Percentiles rank a stretch among this genome's conserved stretches.
Conservation (phyloP, 2,329 filamentous ascomycete genomes). For the Epichloe aotearoae region DNA sequence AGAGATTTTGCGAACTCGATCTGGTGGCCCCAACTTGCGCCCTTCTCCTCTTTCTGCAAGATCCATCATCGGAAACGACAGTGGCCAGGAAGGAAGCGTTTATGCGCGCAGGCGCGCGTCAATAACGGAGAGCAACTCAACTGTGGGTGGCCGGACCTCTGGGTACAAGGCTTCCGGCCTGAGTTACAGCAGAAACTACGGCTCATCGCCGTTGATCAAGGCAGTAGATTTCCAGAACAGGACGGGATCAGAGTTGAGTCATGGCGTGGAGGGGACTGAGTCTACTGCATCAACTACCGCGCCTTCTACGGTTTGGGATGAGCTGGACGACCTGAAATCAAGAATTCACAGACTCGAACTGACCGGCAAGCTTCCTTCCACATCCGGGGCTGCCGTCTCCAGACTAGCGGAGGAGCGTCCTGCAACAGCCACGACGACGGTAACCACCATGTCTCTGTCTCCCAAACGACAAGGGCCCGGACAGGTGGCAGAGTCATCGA, state of each 20-base stretch:
- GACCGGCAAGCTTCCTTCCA: constrained; percentile 74
- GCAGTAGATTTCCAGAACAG: constrained; percentile 22
- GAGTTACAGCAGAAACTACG: constrained; percentile 28
- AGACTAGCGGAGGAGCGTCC: constrained; percentile 68
- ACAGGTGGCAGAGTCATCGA: constrained; percentile 22
- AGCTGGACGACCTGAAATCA: constrained; percentile 88
- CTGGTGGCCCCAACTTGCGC: constrained; percentile 20
- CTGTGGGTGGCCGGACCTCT: constrained; percentile 27
- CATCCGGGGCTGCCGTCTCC: constrained; percentile 67
- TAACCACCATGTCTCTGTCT: constrained; percentile 81
- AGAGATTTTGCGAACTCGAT: constrained; percentile 20
- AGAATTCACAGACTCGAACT: constrained; percentile 82
- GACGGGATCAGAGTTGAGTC: constrained; percentile 17
- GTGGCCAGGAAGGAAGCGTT: constrained; percentile 14
- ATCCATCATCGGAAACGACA: constrained; percentile 34
- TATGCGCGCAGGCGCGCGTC: constrained; percentile 27
- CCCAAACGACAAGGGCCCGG: constrained; percentile 49
- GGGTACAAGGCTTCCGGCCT: constrained; percentile 25
- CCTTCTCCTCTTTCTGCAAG: constrained; percentile 37
- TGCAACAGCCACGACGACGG: constrained; percentile 77
- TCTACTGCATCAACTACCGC: constrained; percentile 81
- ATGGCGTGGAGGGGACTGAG: constrained; percentile 56
- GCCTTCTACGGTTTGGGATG: constrained; percentile 93
- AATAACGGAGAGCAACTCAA: constrained; percentile 32
- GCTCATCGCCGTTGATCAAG: constrained; percentile 46